A percentile compares a stretch with the other conserved stretches of the same genome.
Evolutionary conservation across 768 basidiomycete species (phyloP).

Genomic region (Daedalea quercina): DNA sequence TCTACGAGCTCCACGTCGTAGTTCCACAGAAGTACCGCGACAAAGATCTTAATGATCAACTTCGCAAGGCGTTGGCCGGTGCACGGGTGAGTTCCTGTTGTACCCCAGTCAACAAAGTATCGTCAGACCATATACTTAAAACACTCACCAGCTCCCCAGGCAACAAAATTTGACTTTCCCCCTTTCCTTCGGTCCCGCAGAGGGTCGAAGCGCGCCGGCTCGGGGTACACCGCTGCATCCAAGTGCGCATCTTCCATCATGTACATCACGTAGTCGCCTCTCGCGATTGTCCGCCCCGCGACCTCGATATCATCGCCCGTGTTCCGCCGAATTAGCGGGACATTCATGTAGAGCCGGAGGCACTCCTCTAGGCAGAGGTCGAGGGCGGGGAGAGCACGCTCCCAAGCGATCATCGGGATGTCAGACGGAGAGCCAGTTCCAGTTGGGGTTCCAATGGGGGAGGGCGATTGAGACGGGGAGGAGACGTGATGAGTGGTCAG

Average conservation of each 20-base stretch:
- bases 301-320: neutral
- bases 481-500: neutral
- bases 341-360: neutral
- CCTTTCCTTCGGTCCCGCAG: neutral
- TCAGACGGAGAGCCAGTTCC: neutral
- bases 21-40: neutral
- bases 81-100: neutral
- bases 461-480: neutral
- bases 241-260: neutral
- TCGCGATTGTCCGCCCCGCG: neutral
- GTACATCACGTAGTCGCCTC: neutral
- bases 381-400: neutral
- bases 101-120: neutral
- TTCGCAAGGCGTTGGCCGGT: constrained; percentile 1
- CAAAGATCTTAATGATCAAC: neutral
- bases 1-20: neutral
- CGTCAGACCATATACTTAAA: neutral
- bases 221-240: neutral
- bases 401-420: neutral
- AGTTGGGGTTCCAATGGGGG: neutral
- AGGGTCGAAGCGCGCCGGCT: neutral
- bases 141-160: neutral
- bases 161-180: neutral
- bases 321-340: neutral
- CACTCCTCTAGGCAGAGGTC: neutral